Evolutionary conservation across 495 filamentous ascomycete genomes (phyloP).

Genomic region (Xylaria castorea): DNA sequence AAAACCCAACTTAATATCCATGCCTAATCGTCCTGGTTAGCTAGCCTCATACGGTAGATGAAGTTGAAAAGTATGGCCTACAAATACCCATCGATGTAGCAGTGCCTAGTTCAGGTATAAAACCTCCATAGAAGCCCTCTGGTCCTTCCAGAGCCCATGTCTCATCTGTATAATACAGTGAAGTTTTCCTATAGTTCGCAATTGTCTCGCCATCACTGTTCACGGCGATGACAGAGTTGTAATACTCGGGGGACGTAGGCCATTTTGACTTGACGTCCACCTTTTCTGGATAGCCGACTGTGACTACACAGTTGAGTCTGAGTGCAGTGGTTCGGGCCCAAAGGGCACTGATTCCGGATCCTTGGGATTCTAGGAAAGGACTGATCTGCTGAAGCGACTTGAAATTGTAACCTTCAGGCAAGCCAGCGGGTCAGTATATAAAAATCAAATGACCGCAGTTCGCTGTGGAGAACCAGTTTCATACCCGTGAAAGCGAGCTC

Average conservation of each 20-base stretch:
- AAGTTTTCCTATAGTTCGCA: slow-evolving; percentile 86
- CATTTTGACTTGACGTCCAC: slow-evolving; percentile 52
- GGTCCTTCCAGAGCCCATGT: slow-evolving; percentile 85
- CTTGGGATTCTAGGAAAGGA: slow-evolving; percentile 81
- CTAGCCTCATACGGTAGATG: neutral
- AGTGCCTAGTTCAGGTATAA: slow-evolving; percentile 59
- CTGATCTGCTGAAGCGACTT: slow-evolving; percentile 75
- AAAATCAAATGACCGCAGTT: neutral
- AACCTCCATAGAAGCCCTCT: slow-evolving; percentile 63
- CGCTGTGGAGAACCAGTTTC: neutral
- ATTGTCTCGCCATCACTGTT: slow-evolving; percentile 72
- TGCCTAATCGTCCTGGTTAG: slow-evolving; percentile 50
- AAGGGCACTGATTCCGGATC: slow-evolving; percentile 71
- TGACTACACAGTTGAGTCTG: slow-evolving; percentile 79
- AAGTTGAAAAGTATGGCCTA: slow-evolving; percentile 62
- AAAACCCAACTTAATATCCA: slow-evolving; percentile 68
- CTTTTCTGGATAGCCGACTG: slow-evolving; percentile 87
- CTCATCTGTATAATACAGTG: slow-evolving; percentile 91
- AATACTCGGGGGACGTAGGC: slow-evolving; percentile 59
- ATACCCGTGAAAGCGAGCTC: slow-evolving; percentile 89
- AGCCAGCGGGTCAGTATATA: slow-evolving; percentile 29
- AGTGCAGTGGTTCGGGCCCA: slow-evolving; percentile 82
- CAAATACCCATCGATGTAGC: slow-evolving; percentile 87
- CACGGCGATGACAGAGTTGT: slow-evolving; percentile 88
- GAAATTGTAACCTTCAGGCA: slow-evolving; percentile 83